Evolutionary conservation across 2,329 filamentous ascomycete genomes (phyloP), one percentile per base, ranked within the genome.

Genomic region (Xylariales sp.): DNA sequence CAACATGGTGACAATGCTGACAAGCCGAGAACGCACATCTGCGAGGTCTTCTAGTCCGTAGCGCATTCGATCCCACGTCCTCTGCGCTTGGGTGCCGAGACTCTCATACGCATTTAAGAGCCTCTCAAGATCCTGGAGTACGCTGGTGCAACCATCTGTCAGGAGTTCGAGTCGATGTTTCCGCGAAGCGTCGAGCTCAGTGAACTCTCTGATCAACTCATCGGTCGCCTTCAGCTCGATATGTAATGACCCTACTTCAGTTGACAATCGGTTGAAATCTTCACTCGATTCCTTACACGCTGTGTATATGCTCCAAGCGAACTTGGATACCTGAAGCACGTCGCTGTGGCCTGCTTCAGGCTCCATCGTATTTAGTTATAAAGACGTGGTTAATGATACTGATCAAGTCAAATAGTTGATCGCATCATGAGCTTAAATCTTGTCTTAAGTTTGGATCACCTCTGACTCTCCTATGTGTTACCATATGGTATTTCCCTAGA

Each of bases 51-150:
- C 41, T 5, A 52, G 32, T 6, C 50, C 52, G 34, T 50, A 56
- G n/a, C 42, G 47, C 43, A 55, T 40, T 12, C 53, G 45, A 43
- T 55, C 53, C 51, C 49, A 57, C 15, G 49, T 51, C 19, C 50
- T 45, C 46, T 52, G 46, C 16, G 45, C 41, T 29, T 57, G 47
- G 3, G 50, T 55, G 8, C 48, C 51, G 24, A 54, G 43, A 32
- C 41, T 49, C 13, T 55, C 48, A 34, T 56, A 54, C 4, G 41
- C 44, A 17, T 42, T 36, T 7, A 55, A 44, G 28, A 54, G 37
- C 18, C 44, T 42, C 20, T 52, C 40, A 8, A 57, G 33, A 18
- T 57, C 51, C 5, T 45, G 23, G 8, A 56, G 46, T 4, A 48
- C 44, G 15, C 41, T 37, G 14, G 42, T 37, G 31, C 46, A 50